Evolutionary conservation across 2,329 filamentous ascomycete genomes (phyloP).

Genomic region (Fusarium anthophilum): DNA sequence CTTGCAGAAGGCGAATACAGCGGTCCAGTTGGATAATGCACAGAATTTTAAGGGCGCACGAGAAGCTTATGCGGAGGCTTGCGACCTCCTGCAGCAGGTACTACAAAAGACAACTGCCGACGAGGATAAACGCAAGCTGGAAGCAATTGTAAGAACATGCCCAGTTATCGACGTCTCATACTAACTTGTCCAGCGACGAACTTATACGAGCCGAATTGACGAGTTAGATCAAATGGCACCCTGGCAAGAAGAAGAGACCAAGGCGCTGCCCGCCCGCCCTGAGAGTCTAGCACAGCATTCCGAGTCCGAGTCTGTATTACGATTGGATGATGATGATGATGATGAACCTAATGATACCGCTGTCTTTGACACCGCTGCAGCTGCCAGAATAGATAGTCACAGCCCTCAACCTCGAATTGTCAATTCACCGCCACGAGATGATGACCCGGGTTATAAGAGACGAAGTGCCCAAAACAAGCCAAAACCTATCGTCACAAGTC

Average conservation of each 20-base stretch:
- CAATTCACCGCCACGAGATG: constrained; percentile 40
- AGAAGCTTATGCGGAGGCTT: constrained; percentile 91
- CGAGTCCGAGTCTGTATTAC: constrained; percentile 35
- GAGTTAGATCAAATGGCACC: constrained; percentile 81
- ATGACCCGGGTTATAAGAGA: constrained; percentile 28
- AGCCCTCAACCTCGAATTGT: constrained; percentile 34
- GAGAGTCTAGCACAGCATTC: constrained; percentile 59
- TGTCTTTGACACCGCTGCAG: constrained; percentile 62
- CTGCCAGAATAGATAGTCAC: constrained; percentile 55
- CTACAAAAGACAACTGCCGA: constrained; percentile 84
- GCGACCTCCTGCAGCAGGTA: constrained; percentile 85
- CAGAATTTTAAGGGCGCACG: constrained; percentile 93
- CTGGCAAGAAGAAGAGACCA: constrained; percentile 65
- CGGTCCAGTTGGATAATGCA: constrained; percentile 94
- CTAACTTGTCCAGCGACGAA: constrained; percentile 70
- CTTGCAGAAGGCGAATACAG: constrained; percentile 93
- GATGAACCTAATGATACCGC: constrained; percentile 56
- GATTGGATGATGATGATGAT: constrained; percentile 51
- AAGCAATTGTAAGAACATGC: constrained; percentile 77
- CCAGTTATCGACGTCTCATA: background rate
- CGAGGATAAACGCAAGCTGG: constrained; percentile 89
- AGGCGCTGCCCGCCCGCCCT: constrained; percentile 77
- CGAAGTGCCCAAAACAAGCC: constrained; percentile 39
- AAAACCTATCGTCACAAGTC: constrained; percentile 38
- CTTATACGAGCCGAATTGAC: constrained; percentile 88